These are phyloP conservation scores for Aegle marmelos DNA, from an alignment of 345 rosid genomes.

Conservation along the genomic window DNA sequence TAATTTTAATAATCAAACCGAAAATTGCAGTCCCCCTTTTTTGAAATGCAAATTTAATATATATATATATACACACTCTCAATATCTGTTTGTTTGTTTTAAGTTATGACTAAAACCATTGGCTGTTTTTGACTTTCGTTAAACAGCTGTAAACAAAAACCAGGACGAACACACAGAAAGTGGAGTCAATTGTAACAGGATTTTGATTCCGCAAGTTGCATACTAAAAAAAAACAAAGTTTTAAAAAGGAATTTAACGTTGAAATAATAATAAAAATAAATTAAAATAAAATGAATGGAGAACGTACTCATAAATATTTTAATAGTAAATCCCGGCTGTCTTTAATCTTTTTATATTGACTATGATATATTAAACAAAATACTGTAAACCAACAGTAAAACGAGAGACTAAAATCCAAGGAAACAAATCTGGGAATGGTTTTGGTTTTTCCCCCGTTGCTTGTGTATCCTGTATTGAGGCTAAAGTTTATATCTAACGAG, in stretches of 20 bases:
- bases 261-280: not conserved
- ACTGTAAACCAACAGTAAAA: not conserved
- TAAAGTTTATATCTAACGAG: not conserved
- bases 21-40: too few species aligned
- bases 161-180: not conserved
- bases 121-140: too few species aligned
- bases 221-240: not conserved
- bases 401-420: not conserved
- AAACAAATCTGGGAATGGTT: slow-evolving; percentile 9
- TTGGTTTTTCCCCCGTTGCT: not conserved
- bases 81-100: too few species aligned
- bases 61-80: too few species aligned
- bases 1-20: too few species aligned
- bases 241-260: not conserved
- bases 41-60: too few species aligned
- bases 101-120: too few species aligned
- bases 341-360: too few species aligned
- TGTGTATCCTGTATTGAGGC: not conserved
- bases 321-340: too few species aligned
- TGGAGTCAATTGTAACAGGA: not conserved
- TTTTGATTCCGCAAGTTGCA: not conserved
- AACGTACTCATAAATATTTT: too few species aligned
- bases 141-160: not conserved
- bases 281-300: not conserved
- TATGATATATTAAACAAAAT: not conserved